Percentiles rank a stretch among this genome's conserved stretches.
These are phyloP conservation scores for Scedosporium aurantiacum DNA, from an alignment of 2,329 filamentous ascomycete species.

Conservation along the genomic window DNA sequence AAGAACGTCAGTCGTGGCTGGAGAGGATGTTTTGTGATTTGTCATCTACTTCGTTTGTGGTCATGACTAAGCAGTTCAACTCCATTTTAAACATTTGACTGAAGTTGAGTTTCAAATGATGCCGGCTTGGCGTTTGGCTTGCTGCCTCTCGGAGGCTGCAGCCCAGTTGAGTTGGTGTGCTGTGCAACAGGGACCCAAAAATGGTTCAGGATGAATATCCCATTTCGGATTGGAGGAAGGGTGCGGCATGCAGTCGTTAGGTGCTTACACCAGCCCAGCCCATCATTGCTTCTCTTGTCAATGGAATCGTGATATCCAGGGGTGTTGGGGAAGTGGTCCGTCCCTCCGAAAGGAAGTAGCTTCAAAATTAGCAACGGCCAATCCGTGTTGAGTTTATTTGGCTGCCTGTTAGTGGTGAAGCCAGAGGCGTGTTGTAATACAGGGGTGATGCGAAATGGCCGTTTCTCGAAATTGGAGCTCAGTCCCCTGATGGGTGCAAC, in stretches of 20 bases:
- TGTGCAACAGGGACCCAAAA: not conserved
- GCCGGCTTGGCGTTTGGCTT: not conserved
- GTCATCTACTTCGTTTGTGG: too few relatives aligned
- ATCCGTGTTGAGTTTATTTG: not conserved
- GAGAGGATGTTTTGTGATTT: not conserved
- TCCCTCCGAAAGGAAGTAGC: not conserved
- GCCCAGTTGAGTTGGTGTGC: too few relatives aligned
- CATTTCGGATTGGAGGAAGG: not conserved
- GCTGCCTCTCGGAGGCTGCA: not conserved
- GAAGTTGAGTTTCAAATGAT: not conserved
- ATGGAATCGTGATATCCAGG: not conserved
- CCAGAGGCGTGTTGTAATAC: not conserved
- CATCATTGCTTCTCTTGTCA: too few relatives aligned
- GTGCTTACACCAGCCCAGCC: too few relatives aligned
- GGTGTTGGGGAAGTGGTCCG: not conserved
- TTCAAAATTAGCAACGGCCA: not conserved
- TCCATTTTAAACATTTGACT: constrained; percentile 2
- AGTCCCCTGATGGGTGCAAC: too few relatives aligned
- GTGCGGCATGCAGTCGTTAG: not conserved
- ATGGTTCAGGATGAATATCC: not conserved
- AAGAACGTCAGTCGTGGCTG: not conserved
- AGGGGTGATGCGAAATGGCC: not conserved
- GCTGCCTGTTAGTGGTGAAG: not conserved
- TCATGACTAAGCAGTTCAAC: not conserved
- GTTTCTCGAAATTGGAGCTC: not conserved